A percentile compares a stretch with the other conserved stretches of the same genome.
These are phyloP conservation scores for Sutorius eximius DNA, from an alignment of 1,284 basidiomycete species.

Conservation along the genomic window DNA sequence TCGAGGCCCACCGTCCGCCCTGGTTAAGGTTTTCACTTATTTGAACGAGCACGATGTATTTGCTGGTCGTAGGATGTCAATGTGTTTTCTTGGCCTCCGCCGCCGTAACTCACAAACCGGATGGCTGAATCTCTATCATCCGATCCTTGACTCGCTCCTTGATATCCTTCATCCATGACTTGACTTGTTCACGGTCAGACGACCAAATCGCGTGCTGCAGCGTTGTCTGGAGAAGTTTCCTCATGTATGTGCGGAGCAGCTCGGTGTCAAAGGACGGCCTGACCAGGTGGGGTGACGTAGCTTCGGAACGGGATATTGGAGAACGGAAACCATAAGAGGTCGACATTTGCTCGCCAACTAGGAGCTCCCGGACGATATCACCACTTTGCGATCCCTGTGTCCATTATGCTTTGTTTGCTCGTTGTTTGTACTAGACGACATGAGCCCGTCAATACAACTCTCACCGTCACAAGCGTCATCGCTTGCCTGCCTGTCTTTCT, in stretches of 20 bases:
- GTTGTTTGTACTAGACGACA: conserved; percentile 19
- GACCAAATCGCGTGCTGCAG: conserved; percentile 64
- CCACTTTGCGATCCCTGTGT: background rate
- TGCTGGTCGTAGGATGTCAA: conserved; percentile 46
- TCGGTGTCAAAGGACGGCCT: conserved; percentile 68
- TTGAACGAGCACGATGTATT: conserved; percentile 81
- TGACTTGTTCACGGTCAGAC: conserved; percentile 67
- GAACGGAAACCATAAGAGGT: conserved; percentile 34
- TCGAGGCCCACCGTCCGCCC: conserved; percentile 62
- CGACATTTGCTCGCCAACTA: conserved; percentile 18
- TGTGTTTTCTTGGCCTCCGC: conserved; percentile 1
- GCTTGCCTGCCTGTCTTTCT: background rate
- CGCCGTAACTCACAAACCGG: conserved; percentile 65
- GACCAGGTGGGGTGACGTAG: conserved; percentile 30
- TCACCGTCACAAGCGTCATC: background rate
- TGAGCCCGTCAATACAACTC: background rate
- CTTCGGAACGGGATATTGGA: conserved; percentile 36
- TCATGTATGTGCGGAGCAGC: conserved; percentile 71
- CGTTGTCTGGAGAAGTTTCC: conserved; percentile 69
- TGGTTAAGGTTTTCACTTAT: conserved; percentile 80
- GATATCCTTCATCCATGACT: conserved; percentile 77
- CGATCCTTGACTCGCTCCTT: conserved; percentile 78
- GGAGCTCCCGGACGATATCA: background rate
- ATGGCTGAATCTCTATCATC: conserved; percentile 77
- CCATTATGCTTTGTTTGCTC: conserved; percentile 21